Percentiles rank a stretch among this genome's conserved stretches.
Conservation (phyloP, 768 basidiomycete species). For the Amanita thiersii region DNA sequence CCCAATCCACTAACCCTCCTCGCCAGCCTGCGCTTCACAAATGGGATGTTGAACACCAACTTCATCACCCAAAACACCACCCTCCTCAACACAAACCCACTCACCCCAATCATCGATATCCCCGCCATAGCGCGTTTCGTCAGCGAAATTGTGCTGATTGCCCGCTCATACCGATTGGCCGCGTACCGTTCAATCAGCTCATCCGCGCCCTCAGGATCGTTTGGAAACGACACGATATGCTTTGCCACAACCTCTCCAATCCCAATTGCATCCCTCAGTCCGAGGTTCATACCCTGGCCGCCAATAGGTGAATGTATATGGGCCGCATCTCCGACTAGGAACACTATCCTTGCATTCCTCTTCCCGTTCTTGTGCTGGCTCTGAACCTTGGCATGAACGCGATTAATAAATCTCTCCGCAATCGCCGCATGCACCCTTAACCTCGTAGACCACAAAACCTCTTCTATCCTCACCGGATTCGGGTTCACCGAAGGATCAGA, state of each 20-base stretch:
- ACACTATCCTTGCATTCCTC: neutral
- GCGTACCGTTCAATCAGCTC: constrained; percentile 26
- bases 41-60: neutral
- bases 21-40: neutral
- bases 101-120: neutral
- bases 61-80: neutral
- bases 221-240: constrained; percentile 17
- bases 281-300: constrained; percentile 54
- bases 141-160: constrained; percentile 31
- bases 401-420: neutral
- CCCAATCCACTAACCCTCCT: neutral
- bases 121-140: constrained; percentile 24
- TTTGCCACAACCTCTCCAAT: constrained; percentile 33
- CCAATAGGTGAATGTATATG: constrained; percentile 47
- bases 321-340: constrained; percentile 24
- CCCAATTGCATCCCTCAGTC: constrained; percentile 42
- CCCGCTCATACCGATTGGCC: constrained; percentile 24
- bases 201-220: constrained; percentile 17
- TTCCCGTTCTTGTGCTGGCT: neutral
- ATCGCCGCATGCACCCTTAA: neutral
- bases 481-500: neutral
- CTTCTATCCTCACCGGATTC: neutral
- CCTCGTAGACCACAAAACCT: neutral
- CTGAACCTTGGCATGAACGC: neutral
- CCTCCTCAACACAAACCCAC: neutral